These are phyloP conservation scores for Solanum clarkiae DNA, from an alignment of 257 asterid species.

Conservation along the genomic window DNA sequence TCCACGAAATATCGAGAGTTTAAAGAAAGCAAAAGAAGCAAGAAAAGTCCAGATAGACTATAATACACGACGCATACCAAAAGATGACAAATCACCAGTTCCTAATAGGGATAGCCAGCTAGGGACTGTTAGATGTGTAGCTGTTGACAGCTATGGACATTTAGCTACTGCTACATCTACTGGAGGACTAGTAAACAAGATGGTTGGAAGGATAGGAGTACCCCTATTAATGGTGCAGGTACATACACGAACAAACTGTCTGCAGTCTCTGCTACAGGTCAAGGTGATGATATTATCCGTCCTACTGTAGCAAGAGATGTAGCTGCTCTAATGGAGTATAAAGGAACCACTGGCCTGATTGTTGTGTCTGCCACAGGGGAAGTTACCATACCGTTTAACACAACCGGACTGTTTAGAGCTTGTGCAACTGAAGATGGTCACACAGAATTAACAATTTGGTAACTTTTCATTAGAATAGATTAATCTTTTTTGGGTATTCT, in stretches of 20 bases:
- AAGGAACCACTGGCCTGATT: constrained; percentile 55
- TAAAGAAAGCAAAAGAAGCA: constrained; percentile 85
- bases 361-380: constrained; percentile 85
- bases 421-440: constrained; percentile 78
- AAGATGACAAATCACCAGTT: constrained; percentile 16
- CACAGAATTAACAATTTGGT: constrained; percentile 64
- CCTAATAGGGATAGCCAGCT: constrained; percentile 53
- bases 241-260: constrained; percentile 73
- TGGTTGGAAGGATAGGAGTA: constrained; percentile 89
- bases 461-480: background rate
- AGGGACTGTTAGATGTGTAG: constrained; percentile 93
- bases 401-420: constrained; percentile 85
- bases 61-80: constrained; percentile 36
- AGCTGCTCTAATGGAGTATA: constrained; percentile 88
- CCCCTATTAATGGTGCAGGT: constrained; percentile 84
- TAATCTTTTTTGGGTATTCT: background rate
- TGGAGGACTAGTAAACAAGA: constrained; percentile 89
- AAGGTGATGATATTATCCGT: constrained; percentile 73
- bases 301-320: constrained; percentile 87
- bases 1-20: constrained; percentile 62
- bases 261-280: constrained; percentile 90
- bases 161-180: constrained; percentile 88
- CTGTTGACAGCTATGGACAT: constrained; percentile 63
- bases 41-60: constrained; percentile 85
- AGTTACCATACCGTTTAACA: constrained; percentile 63